Base-by-base conservation (phyloP, 305 asterid genomes). In the Fraxinus greggii region DNA sequence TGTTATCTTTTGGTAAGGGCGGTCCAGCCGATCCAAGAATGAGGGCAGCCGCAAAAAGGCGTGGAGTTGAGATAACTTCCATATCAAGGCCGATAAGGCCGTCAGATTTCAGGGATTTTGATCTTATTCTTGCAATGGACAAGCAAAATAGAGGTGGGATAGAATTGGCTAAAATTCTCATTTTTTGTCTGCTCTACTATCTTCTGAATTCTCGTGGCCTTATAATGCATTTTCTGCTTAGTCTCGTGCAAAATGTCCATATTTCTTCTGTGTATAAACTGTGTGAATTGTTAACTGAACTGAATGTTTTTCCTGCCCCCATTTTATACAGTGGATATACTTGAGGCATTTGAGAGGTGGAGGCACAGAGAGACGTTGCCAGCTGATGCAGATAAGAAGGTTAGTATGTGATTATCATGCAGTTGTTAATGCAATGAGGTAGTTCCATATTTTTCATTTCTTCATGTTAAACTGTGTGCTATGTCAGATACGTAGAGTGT, bases 61-160 rank as follows among this genome's bases (percentile, higher is more conserved):
- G 99, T 79, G 98, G 97, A 21, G 85, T 95, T 72, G 97, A 85
- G 84, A 93, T 93, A 76, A 95, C 95, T 65, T 95, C 98, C 13
- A 84, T 88, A 65, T 95, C 97, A 74, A 92, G 97, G 90, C 98
- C 97, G 12, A 89, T 95, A 63, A 91, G 69, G 83, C 90, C 95
- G 5, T 90, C 95, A 48, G 98, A 95, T 88, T 95, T 95, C 83
- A 81, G 87, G 85, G 95, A 95, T 79, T 95, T 95, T 81, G 97
- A 95, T 89, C 93, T 95, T 51, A 92, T 93, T 87, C 92, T 95
- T 81, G 99, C 98, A 2, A 95, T 95, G 99, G 99, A 95, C 85
- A 82, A 80, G 82, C 95, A 79, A 84, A 95, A 95, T 87, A 92
- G 91, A 93, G 95, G 99, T 95, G 80, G 38, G 77, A 33, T 76